These are phyloP conservation scores for Hymenotorrendiella dingleyae DNA, from an alignment of 2,329 filamentous ascomycete genomes.

Conservation along the genomic window DNA sequence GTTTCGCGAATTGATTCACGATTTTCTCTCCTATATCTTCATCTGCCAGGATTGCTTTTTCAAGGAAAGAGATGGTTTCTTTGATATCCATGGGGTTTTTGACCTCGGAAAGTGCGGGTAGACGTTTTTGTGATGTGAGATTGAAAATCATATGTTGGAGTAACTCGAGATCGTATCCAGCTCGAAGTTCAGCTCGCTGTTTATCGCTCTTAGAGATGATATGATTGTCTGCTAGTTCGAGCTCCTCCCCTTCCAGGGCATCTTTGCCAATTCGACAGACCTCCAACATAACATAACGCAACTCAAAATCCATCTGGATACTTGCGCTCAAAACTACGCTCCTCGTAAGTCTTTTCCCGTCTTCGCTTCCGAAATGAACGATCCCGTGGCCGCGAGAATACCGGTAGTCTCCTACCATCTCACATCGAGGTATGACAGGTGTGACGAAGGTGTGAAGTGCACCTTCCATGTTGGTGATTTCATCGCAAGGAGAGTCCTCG, in stretches of 20 bases:
- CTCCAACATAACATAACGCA: slow-evolving; percentile 19
- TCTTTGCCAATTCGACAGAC: slow-evolving; percentile 12
- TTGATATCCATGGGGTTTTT: slow-evolving; percentile 3
- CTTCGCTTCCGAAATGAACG: slow-evolving; percentile 9
- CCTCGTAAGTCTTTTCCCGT: slow-evolving; percentile 9
- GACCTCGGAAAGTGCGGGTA: slow-evolving; percentile 13
- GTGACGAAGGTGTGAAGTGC: slow-evolving; percentile 25
- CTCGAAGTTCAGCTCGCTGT: slow-evolving; percentile 12
- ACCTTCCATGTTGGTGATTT: slow-evolving; percentile 27
- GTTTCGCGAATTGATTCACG: slow-evolving; percentile 8
- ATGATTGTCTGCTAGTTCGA: slow-evolving; percentile 9
- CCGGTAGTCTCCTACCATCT: slow-evolving; percentile 23
- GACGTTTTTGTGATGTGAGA: slow-evolving; percentile 5
- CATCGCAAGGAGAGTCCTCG: slow-evolving; percentile 1
- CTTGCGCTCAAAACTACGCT: slow-evolving; percentile 21
- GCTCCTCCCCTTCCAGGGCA: slow-evolving; percentile 11
- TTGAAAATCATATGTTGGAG: slow-evolving; percentile 21
- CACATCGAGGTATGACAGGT: slow-evolving; percentile 16
- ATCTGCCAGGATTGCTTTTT: neutral
- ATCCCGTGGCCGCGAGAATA: slow-evolving; percentile 19
- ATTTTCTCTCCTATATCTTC: slow-evolving; percentile 3
- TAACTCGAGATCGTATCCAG: slow-evolving; percentile 18
- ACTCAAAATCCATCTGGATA: slow-evolving; percentile 27
- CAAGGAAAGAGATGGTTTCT: slow-evolving; percentile 1
- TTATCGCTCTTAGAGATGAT: slow-evolving; percentile 14